Conservation (phyloP, 2,329 filamentous ascomycete species). For the Myriosclerotinia duriaeana region DNA sequence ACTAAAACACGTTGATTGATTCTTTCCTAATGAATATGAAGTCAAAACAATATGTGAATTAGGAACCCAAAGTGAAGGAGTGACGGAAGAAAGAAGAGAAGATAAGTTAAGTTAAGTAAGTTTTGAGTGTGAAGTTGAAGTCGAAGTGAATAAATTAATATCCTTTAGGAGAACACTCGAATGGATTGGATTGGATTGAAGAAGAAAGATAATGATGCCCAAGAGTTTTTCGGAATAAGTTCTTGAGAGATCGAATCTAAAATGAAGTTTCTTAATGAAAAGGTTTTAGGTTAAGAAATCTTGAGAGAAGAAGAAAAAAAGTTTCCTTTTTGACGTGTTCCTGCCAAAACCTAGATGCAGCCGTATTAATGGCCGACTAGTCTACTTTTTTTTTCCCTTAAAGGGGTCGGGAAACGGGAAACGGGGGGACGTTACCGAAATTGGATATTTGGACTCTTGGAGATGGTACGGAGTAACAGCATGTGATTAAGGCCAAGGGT, state of each 20-base stretch:
- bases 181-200: not conserved
- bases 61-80: constrained; percentile 9
- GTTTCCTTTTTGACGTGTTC: constrained; percentile 20
- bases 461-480: not conserved
- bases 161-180: not conserved
- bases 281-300: not conserved
- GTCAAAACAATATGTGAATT: not conserved
- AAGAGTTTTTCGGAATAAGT: not conserved
- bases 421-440: constrained; percentile 21
- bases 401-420: constrained; percentile 16
- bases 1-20: constrained; percentile 3
- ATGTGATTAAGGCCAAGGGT: not conserved
- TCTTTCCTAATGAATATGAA: constrained; percentile 1
- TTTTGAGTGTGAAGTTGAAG: no score
- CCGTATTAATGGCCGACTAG: constrained; percentile 1
- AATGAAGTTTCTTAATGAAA: not conserved
- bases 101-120: no score
- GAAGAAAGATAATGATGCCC: constrained; percentile 12
- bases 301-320: constrained; percentile 12
- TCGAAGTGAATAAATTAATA: constrained; percentile 11
- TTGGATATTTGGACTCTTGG: constrained; percentile 17
- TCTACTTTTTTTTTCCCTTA: constrained; percentile 16
- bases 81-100: constrained; percentile 11
- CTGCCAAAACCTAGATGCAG: constrained; percentile 4
- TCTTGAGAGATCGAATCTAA: not conserved